A percentile compares a stretch with the other conserved stretches of the same genome.
These are phyloP conservation scores for Pichia sp. DNA, from an alignment of 1,139 yeast species.

Conservation along the genomic window DNA sequence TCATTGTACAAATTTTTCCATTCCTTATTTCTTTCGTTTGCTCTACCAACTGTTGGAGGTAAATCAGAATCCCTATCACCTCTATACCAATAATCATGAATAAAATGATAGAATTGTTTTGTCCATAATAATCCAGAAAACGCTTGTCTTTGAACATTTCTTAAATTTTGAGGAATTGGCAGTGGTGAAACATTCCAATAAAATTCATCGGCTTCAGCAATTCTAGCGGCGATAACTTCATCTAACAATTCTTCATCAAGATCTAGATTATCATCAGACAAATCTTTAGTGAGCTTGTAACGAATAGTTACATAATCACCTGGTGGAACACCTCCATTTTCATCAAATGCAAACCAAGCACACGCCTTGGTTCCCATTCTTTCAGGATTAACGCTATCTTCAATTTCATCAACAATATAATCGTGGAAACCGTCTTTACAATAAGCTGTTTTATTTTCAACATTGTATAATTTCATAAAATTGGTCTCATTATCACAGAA, in stretches of 20 bases:
- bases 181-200: constrained; percentile 87
- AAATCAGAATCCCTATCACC: constrained; percentile 78
- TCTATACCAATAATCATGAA: constrained; percentile 80
- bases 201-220: constrained; percentile 89
- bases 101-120: constrained; percentile 85
- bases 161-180: constrained; percentile 76
- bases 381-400: constrained; percentile 63
- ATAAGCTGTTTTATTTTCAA: constrained; percentile 51
- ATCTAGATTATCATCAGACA: constrained; percentile 38
- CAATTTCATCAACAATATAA: constrained; percentile 55
- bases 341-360: constrained; percentile 78
- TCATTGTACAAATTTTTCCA: constrained; percentile 91
- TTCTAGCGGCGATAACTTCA: constrained; percentile 63
- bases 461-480: constrained; percentile 57
- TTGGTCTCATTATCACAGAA: constrained; percentile 93
- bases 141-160: constrained; percentile 89
- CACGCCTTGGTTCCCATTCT: constrained; percentile 67
- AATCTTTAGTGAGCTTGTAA: constrained; percentile 47
- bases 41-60: constrained; percentile 75
- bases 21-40: constrained; percentile 76
- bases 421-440: constrained; percentile 94
- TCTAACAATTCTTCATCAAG: constrained; percentile 79
- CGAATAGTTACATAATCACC: constrained; percentile 87
- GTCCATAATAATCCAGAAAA: constrained; percentile 95
- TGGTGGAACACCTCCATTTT: constrained; percentile 72